These are phyloP conservation scores for Penicillium daleae DNA, from an alignment of 495 filamentous ascomycete genomes.

Conservation along the genomic window DNA sequence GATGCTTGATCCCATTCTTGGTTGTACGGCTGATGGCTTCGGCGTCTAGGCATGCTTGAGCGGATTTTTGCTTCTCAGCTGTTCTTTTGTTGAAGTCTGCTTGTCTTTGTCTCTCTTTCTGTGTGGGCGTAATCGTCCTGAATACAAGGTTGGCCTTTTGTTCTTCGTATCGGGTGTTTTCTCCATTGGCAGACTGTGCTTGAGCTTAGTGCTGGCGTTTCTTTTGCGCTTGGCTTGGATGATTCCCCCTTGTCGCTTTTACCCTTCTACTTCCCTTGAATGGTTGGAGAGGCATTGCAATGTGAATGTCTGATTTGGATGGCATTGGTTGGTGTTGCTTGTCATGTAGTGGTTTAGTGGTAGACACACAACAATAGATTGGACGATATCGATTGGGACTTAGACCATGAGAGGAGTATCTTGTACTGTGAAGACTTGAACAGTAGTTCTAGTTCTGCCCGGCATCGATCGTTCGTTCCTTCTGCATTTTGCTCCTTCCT, in stretches of 20 bases:
- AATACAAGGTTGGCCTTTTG: neutral
- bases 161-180: conserved; percentile 10
- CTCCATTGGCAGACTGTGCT: conserved; percentile 8
- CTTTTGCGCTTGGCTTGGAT: conserved; percentile 29
- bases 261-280: conserved; percentile 16
- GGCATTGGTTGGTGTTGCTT: neutral
- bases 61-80: neutral
- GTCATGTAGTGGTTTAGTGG: neutral
- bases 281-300: conserved; percentile 3
- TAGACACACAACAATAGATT: neutral
- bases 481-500: conserved; percentile 19
- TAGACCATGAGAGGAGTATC: neutral
- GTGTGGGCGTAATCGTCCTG: conserved; percentile 7
- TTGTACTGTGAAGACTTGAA: neutral
- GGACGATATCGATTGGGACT: neutral
- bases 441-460: neutral
- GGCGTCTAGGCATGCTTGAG: neutral
- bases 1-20: neutral
- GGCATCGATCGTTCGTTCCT: neutral
- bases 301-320: neutral
- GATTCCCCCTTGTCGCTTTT: conserved; percentile 37
- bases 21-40: neutral
- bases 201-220: conserved; percentile 20
- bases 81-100: neutral
- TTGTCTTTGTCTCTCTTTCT: neutral